Conservation (phyloP, 1,284 basidiomycete species). For the Mycosarcoma mackinlayi region DNA sequence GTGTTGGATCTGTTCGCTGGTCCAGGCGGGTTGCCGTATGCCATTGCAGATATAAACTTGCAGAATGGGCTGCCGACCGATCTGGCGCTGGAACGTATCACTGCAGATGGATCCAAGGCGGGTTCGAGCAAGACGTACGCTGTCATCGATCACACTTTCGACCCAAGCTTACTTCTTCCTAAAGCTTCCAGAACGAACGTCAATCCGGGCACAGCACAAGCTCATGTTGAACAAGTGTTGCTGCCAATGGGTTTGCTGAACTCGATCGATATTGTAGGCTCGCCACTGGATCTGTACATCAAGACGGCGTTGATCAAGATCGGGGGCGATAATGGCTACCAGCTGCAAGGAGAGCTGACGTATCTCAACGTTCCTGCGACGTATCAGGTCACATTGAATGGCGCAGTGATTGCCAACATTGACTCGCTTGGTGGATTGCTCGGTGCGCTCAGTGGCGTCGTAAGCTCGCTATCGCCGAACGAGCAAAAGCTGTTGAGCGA, state of each 20-base stretch:
- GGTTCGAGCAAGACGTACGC: constrained; percentile 18
- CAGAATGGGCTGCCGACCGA: constrained; percentile 6
- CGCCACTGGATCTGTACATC: constrained; percentile 16
- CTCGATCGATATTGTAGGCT: constrained; percentile 12
- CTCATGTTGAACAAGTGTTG: constrained; percentile 14
- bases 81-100: constrained; percentile 4
- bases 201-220: constrained; percentile 12
- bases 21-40: constrained; percentile 7
- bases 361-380: constrained; percentile 31
- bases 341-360: constrained; percentile 20
- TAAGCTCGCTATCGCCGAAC: neutral
- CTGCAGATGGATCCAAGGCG: constrained; percentile 4
- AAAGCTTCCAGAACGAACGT: constrained; percentile 1
- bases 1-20: constrained; percentile 19
- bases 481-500: constrained; percentile 5
- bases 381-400: constrained; percentile 12
- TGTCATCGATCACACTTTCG: constrained; percentile 7
- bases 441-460: neutral
- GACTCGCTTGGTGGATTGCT: constrained; percentile 11
- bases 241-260: constrained; percentile 17
- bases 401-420: neutral
- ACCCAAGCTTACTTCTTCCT: constrained; percentile 2
- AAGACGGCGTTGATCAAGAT: constrained; percentile 11
- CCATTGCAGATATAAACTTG: constrained; percentile 3
- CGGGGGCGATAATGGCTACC: constrained; percentile 20